Evolutionary conservation across 768 basidiomycete species (phyloP).

Genomic region (Phanerochaete carnosa): DNA sequence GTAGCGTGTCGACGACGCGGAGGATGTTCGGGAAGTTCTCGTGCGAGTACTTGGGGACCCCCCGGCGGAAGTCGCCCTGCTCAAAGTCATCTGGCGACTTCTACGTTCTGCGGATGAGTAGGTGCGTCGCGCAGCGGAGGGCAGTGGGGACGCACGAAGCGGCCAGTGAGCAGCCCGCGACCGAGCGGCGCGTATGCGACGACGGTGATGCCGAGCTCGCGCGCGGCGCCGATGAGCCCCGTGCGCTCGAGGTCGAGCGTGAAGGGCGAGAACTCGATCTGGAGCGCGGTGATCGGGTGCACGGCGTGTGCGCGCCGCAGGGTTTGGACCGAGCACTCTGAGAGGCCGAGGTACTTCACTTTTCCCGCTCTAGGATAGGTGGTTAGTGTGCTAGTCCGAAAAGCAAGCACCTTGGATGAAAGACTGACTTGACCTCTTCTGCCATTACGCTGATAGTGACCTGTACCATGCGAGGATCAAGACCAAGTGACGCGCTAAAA

Average conservation of each 20-base stretch:
- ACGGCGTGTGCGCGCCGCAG: constrained; percentile 31
- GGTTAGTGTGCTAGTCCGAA: background rate
- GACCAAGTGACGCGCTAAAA: constrained; percentile 1
- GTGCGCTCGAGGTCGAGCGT: constrained; percentile 38
- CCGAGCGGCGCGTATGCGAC: constrained; percentile 39
- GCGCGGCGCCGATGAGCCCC: constrained; percentile 31
- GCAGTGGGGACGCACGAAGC: constrained; percentile 15
- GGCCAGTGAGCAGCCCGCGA: constrained; percentile 25
- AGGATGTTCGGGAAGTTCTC: constrained; percentile 24
- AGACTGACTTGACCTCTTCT: constrained; percentile 9
- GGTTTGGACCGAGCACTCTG: constrained; percentile 21
- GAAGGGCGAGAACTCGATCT: constrained; percentile 42
- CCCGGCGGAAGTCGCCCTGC: constrained; percentile 30
- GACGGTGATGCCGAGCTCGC: constrained; percentile 39
- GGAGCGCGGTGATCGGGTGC: constrained; percentile 39
- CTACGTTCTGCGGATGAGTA: too few species aligned
- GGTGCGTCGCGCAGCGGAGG: too few species aligned
- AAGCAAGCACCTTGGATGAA: background rate
- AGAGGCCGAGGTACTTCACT: constrained; percentile 25
- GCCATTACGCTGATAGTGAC: constrained; percentile 10
- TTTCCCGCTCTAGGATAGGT: constrained; percentile 20
- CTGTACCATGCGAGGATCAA: constrained; percentile 22
- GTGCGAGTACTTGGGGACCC: constrained; percentile 20
- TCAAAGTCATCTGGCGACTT: constrained; percentile 29
- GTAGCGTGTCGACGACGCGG: constrained; percentile 20